These are phyloP conservation scores for Metschnikowia chrysomelidarum DNA, from an alignment of 805 yeast species.

Conservation along the genomic window DNA sequence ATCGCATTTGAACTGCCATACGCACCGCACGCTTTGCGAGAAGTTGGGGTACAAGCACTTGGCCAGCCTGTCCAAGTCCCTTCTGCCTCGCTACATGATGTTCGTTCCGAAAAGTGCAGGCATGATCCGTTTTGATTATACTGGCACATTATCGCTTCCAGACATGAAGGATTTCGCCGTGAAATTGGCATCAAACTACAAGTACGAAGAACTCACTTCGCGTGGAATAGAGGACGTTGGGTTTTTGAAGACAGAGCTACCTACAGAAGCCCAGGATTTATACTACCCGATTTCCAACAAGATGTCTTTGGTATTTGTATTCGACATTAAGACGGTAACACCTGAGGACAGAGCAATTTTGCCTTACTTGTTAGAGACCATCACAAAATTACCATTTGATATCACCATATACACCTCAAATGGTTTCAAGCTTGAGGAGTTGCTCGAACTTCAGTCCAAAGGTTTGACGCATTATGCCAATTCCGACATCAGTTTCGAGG, in stretches of 20 bases:
- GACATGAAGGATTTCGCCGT: conserved; percentile 43
- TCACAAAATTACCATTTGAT: conserved; percentile 56
- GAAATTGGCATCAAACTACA: conserved; percentile 47
- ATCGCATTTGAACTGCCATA: conserved; percentile 61
- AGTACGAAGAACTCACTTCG: conserved; percentile 33
- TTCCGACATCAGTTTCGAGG: conserved; percentile 33
- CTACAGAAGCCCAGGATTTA: conserved; percentile 29
- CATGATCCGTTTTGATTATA: conserved; percentile 48
- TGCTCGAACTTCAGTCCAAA: conserved; percentile 42
- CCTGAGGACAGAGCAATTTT: conserved; percentile 64
- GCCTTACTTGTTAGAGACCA: conserved; percentile 57
- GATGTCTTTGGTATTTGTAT: conserved; percentile 53
- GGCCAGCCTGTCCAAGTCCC: conserved; percentile 12
- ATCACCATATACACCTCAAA: conserved; percentile 52
- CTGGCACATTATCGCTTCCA: conserved; percentile 26
- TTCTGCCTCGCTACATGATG: conserved; percentile 44
- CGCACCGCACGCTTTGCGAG: conserved; percentile 50
- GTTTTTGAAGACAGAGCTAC: conserved; percentile 29
- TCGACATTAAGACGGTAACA: conserved; percentile 48
- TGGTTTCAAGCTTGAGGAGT: conserved; percentile 39
- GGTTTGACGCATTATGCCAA: conserved; percentile 44
- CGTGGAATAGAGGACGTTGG: conserved; percentile 30
- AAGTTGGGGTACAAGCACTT: conserved; percentile 46
- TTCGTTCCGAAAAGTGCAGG: conserved; percentile 52
- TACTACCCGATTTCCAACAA: conserved; percentile 40